A percentile compares a stretch with the other conserved stretches of the same genome.
Evolutionary conservation across 345 rosid species (phyloP).

Genomic region (Gossypium ekmanianum): DNA sequence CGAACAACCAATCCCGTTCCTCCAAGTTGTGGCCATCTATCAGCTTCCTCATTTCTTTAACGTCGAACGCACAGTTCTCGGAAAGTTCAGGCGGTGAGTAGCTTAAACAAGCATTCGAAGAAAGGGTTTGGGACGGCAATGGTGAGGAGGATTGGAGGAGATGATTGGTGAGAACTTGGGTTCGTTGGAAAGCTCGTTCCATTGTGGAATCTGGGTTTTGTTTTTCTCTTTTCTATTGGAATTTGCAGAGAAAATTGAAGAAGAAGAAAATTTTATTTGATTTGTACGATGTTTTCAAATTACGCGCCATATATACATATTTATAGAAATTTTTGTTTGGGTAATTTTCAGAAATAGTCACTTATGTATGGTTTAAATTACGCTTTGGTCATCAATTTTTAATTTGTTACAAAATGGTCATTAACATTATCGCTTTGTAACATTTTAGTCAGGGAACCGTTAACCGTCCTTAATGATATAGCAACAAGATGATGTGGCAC

Average conservation of each 20-base stretch:
- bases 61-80: constrained; percentile 48
- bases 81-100: constrained; percentile 70
- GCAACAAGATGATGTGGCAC: too few relatives aligned
- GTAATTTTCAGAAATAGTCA: too few relatives aligned
- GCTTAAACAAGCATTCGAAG: constrained; percentile 46
- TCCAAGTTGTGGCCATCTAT: constrained; percentile 65
- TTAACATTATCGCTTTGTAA: too few relatives aligned
- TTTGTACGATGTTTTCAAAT: too few relatives aligned
- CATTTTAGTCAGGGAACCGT: too few relatives aligned
- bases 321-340: too few relatives aligned
- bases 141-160: constrained; percentile 26
- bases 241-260: neutral
- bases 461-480: too few relatives aligned
- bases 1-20: constrained; percentile 85
- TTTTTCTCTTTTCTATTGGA: neutral
- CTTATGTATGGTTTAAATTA: too few relatives aligned
- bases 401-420: too few relatives aligned
- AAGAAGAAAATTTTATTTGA: neutral
- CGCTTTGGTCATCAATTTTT: too few relatives aligned
- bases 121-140: constrained; percentile 10
- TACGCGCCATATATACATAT: too few relatives aligned
- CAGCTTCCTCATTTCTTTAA: constrained; percentile 58
- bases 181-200: constrained; percentile 52
- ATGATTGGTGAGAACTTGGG: constrained; percentile 57
- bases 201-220: constrained; percentile 6